phyloP scores from a whole-genome alignment of 768 basidiomycete species.

The Pleurotus tuber-regium region DNA sequence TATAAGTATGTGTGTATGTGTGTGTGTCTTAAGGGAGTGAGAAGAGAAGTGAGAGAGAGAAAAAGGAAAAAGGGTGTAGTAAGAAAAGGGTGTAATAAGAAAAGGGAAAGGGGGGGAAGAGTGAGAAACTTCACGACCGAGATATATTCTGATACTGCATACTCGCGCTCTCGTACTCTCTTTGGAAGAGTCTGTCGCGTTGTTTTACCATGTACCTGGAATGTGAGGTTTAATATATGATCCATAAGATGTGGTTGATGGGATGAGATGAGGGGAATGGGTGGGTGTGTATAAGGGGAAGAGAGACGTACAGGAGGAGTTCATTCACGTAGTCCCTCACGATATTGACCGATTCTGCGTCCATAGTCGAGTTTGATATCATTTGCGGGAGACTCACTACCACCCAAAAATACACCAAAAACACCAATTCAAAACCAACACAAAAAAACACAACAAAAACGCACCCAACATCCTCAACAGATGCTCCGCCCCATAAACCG shows the following conservation, averaged over 20 bases:
- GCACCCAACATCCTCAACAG: conserved; percentile 86
- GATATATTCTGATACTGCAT: conserved; percentile 81
- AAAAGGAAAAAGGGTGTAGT: too few species aligned
- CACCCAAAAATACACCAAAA: conserved; percentile 12
- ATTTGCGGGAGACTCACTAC: conserved; percentile 90
- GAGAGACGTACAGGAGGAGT: conserved; percentile 61
- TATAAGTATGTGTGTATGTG: too few species aligned
- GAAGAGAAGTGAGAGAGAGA: too few species aligned
- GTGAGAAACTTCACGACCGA: conserved; percentile 47
- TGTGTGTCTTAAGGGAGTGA: too few species aligned
- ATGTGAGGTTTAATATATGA: not conserved
- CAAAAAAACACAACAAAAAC: conserved; percentile 21
- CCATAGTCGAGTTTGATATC: conserved; percentile 87
- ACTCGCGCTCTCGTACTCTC: conserved; percentile 76
- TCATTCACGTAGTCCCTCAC: conserved; percentile 91
- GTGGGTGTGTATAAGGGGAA: conserved; percentile 4
- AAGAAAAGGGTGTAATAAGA: too few species aligned
- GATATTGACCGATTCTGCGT: conserved; percentile 78
- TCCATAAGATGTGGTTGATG: not conserved
- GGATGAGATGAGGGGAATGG: too few species aligned
- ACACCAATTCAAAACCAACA: conserved; percentile 1
- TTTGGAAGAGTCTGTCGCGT: conserved; percentile 67
- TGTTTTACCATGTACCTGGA: conserved; percentile 78
- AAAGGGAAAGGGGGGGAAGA: not conserved
- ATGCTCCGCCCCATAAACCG: conserved; percentile 94